Base-by-base conservation (phyloP, 129 eudicot genomes). In the Sambucus nigra region DNA sequence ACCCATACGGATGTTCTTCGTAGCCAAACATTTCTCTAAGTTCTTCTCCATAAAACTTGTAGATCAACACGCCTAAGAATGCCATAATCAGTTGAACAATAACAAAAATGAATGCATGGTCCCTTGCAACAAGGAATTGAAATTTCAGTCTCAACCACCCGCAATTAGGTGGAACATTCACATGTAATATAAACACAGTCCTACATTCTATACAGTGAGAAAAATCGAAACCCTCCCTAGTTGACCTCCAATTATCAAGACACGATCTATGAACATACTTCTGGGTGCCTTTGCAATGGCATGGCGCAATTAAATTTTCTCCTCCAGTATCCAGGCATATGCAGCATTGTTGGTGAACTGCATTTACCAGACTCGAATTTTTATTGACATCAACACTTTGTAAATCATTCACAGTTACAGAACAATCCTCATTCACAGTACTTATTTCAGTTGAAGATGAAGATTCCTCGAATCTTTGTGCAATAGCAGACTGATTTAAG, bases 111-210 rank as follows among this genome's bases (percentile, higher is more conserved):
- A 80, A 66, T 6, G 95, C 94, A 66, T 91, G 95, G 64, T 91
- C 98, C 64, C 98, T 81, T 6, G 94, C 98, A 64, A 91, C 98
- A 49, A 91, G 95, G 57, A 86, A 74, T 59, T 91, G 98, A 70
- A 91, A 91, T 68, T 86, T 91, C 24, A 91, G 67, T 73, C 98
- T 91, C 82, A 85, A 59, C 98, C 98, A 91, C 98, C 98, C 82
- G 68, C 98, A 86, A 32, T 91, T 94, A 52, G 94, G 78, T 10
- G 98, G 98, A 51, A 91, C 89, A 77, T 91, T 91, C 41, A 94
- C 95, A 35, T 94, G 91, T 47, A 91, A 78, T 69, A 91, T 67
- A 65, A 91, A 91, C 69, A 69, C 77, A 23, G 88, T 94, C 67
- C 87, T 78, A 64, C 98, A 91, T 65, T 91, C 98, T 64, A 94